These are phyloP conservation scores for Nymphaea colorata DNA, from an alignment of 164 flowering plant genomes.

Conservation along the genomic window DNA sequence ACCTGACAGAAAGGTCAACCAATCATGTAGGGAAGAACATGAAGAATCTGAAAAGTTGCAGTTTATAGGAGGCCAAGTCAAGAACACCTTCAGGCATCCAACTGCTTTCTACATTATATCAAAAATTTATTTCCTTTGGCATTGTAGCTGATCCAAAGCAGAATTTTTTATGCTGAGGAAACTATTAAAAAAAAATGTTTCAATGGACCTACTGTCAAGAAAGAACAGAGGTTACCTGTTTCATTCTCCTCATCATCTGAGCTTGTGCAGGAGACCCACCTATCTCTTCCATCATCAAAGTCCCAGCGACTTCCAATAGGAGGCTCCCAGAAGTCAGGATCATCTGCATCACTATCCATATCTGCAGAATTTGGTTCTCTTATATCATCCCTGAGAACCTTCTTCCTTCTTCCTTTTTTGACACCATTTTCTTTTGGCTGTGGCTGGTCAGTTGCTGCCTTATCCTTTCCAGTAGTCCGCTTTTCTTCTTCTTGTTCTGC, in stretches of 20 bases:
- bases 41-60: too few relatives aligned
- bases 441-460: conserved; percentile 16
- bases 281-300: conserved; percentile 68
- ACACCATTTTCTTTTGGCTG: conserved; percentile 6
- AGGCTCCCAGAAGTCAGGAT: conserved; percentile 76
- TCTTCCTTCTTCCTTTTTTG: conserved; percentile 19
- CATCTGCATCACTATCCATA: conserved; percentile 37
- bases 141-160: too few relatives aligned
- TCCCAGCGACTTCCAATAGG: conserved; percentile 84
- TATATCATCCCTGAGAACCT: conserved; percentile 18
- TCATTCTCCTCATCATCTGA: conserved; percentile 34
- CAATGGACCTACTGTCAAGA: too few relatives aligned
- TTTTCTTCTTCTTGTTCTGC: conserved; percentile 56
- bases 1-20: too few relatives aligned
- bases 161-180: too few relatives aligned
- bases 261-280: conserved; percentile 68
- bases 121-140: too few relatives aligned
- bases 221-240: conserved; percentile 15
- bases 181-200: too few relatives aligned
- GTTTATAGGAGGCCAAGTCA: too few relatives aligned
- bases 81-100: too few relatives aligned
- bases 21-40: too few relatives aligned
- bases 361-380: conserved; percentile 21
- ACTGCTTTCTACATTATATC: too few relatives aligned
- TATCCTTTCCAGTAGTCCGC: conserved; percentile 14